phyloP scores from a whole-genome alignment of 768 basidiomycete genomes.

The Xerocomus spinulosus region DNA sequence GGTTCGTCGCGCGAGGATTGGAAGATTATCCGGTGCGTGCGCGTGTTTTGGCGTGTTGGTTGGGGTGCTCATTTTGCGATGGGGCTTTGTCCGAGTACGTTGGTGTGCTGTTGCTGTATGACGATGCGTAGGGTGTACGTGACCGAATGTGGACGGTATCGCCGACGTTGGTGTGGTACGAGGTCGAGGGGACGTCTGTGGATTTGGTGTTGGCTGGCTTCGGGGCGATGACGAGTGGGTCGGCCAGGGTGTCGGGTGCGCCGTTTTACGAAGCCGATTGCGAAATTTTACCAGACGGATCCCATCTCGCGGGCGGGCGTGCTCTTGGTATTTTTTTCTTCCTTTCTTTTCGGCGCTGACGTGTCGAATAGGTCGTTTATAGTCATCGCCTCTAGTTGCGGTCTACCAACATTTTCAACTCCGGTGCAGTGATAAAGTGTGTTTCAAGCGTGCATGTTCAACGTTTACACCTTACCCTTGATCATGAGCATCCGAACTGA shows the following conservation, averaged over 20 bases:
- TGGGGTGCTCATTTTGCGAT: too few relatives aligned
- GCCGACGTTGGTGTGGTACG: constrained; percentile 84
- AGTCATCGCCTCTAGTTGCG: too few relatives aligned
- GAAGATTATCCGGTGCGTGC: constrained; percentile 84
- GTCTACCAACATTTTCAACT: too few relatives aligned
- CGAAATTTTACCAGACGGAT: constrained; percentile 96
- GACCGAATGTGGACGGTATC: constrained; percentile 98
- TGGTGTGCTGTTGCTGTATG: constrained; percentile 81
- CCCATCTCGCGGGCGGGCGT: constrained; percentile 90
- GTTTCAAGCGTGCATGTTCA: too few relatives aligned
- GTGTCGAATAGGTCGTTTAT: too few relatives aligned
- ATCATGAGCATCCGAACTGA: too few relatives aligned
- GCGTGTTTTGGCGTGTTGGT: neutral
- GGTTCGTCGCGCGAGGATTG: constrained; percentile 95
- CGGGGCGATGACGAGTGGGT: constrained; percentile 47
- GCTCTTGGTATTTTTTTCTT: too few relatives aligned
- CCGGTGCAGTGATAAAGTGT: too few relatives aligned
- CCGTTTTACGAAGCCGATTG: constrained; percentile 76
- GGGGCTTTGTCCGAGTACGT: constrained; percentile 88
- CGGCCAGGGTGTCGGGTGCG: constrained; percentile 53
- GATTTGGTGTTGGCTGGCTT: constrained; percentile 73
- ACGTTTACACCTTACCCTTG: too few relatives aligned
- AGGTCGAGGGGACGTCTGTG: constrained; percentile 69
- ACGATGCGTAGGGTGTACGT: constrained; percentile 75
- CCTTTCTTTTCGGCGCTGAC: too few relatives aligned